phyloP scores from a whole-genome alignment of 1,284 basidiomycete genomes.

The Ceratobasidium sp. region DNA sequence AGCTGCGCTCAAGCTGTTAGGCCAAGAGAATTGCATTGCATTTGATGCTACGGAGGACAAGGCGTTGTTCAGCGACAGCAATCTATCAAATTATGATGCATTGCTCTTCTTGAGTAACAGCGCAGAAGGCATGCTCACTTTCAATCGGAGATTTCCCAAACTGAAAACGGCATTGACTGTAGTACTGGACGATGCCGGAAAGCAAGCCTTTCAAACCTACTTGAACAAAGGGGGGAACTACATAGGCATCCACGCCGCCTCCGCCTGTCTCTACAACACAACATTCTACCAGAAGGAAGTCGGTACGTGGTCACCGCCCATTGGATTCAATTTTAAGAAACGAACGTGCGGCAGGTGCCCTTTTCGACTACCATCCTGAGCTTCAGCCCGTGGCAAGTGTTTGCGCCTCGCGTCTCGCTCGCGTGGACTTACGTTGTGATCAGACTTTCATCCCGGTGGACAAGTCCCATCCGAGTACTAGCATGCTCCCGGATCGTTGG shows the following conservation, averaged over 20 bases:
- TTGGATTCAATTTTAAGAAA: slow-evolving; percentile 61
- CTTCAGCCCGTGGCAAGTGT: no score
- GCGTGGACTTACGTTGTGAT: no score
- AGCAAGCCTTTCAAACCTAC: slow-evolving; percentile 74
- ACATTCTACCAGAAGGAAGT: no score
- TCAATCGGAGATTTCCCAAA: background rate
- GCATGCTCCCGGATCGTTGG: slow-evolving; percentile 74
- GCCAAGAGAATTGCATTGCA: slow-evolving; percentile 63
- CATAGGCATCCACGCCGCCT: slow-evolving; percentile 75
- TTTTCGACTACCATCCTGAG: slow-evolving; percentile 61
- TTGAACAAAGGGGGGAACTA: slow-evolving; percentile 80
- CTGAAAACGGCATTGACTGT: background rate
- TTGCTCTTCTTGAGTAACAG: slow-evolving; percentile 80
- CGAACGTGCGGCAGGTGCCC: slow-evolving; percentile 73
- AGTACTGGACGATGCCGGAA: slow-evolving; percentile 59
- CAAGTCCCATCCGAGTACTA: slow-evolving; percentile 75
- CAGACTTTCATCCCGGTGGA: slow-evolving; percentile 72
- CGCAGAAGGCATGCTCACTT: slow-evolving; percentile 65
- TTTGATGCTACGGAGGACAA: slow-evolving; percentile 80
- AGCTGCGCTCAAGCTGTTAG: slow-evolving; percentile 65
- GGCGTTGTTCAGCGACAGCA: slow-evolving; percentile 68
- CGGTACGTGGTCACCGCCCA: slow-evolving; percentile 62
- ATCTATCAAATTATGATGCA: slow-evolving; percentile 71
- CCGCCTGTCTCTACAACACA: slow-evolving; percentile 74
- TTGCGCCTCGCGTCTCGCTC: no score